phyloP scores from a whole-genome alignment of 176 grass and related monocot species.

The Oryza brachyantha region DNA sequence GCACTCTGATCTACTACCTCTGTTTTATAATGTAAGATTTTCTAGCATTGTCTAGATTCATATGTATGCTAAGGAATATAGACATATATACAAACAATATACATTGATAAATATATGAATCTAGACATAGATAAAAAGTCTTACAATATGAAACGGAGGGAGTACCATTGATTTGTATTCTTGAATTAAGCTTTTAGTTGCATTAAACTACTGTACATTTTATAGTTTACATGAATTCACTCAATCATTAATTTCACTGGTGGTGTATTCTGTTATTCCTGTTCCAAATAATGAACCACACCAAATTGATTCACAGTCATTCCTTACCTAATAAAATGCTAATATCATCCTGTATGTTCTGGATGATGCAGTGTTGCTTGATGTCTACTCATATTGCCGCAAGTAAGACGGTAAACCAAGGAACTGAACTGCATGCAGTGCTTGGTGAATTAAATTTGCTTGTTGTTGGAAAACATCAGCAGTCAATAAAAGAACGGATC shows the following conservation, averaged over 20 bases:
- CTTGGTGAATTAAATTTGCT: slow-evolving; percentile 64
- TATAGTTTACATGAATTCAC: neutral
- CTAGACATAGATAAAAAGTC: too few relatives aligned
- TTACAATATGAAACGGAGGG: too few relatives aligned
- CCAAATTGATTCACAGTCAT: slow-evolving; percentile 7
- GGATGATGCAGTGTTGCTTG: slow-evolving; percentile 71
- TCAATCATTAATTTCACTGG: neutral
- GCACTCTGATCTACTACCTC: neutral
- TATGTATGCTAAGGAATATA: too few relatives aligned
- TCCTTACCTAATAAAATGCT: slow-evolving; percentile 20
- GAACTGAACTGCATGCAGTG: slow-evolving; percentile 53
- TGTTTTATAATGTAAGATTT: too few relatives aligned
- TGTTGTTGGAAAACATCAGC: slow-evolving; percentile 43
- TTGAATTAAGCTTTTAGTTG: slow-evolving; percentile 13
- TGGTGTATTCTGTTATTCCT: neutral
- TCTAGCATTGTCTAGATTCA: too few relatives aligned
- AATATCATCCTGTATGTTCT: slow-evolving; percentile 29
- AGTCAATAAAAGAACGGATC: slow-evolving; percentile 50
- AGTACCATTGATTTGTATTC: slow-evolving; percentile 17
- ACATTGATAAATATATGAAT: too few relatives aligned
- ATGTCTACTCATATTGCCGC: slow-evolving; percentile 65
- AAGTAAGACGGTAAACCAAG: slow-evolving; percentile 66
- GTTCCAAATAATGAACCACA: neutral
- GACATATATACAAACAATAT: too few relatives aligned
- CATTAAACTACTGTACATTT: neutral